Percentiles rank a stretch among this genome's conserved stretches.
Evolutionary conservation across 2,329 filamentous ascomycete genomes (phyloP).

Genomic region (Cryphonectria nitschkei): DNA sequence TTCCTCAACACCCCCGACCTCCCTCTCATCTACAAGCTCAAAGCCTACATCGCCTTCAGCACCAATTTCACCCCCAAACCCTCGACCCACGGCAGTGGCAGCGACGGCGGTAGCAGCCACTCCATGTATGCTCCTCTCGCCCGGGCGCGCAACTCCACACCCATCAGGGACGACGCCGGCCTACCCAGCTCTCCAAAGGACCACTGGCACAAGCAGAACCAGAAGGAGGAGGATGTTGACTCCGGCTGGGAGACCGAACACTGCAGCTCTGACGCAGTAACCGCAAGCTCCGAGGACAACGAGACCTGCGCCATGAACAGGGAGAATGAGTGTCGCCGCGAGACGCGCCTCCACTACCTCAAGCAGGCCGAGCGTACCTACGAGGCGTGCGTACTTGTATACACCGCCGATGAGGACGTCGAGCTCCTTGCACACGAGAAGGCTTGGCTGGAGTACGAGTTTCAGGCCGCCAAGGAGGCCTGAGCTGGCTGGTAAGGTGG

Average conservation of each 20-base stretch:
- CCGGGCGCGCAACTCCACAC: background rate
- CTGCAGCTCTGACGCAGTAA: background rate
- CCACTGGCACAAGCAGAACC: background rate
- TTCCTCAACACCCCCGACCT: slow-evolving; percentile 13
- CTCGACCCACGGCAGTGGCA: background rate
- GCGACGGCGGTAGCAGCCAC: background rate
- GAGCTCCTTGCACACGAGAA: slow-evolving; percentile 8
- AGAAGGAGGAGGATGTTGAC: background rate
- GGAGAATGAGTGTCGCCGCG: background rate
- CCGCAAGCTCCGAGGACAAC: background rate
- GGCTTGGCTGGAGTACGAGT: slow-evolving; percentile 10
- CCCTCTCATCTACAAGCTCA: slow-evolving; percentile 15
- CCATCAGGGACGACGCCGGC: background rate
- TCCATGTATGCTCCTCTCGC: background rate
- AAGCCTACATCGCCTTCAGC: slow-evolving; percentile 12
- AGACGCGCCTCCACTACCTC: slow-evolving; percentile 5
- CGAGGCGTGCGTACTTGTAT: background rate
- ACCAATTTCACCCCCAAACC: background rate
- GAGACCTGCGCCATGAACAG: background rate
- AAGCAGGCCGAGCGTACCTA: background rate
- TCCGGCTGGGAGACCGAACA: background rate
- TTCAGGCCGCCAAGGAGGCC: background rate
- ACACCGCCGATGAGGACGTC: slow-evolving; percentile 3
- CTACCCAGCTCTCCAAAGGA: background rate
- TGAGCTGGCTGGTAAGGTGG: background rate